Conservation (phyloP, 1,284 basidiomycete species). For the Apiotrichum veenhuisii region DNA sequence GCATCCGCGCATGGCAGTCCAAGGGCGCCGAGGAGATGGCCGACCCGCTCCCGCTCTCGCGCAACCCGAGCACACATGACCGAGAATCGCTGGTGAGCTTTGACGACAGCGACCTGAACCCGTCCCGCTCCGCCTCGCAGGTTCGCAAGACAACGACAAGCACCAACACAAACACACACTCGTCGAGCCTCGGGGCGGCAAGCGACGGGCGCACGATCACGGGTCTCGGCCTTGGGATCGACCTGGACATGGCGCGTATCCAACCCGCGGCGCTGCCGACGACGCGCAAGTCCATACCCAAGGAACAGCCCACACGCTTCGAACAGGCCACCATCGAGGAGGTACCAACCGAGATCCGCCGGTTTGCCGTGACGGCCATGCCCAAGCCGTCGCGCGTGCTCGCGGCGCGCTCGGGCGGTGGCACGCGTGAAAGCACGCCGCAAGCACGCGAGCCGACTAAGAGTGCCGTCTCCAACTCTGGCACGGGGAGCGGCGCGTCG, state of each 20-base stretch:
- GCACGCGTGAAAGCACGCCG: no score
- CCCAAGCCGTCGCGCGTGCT: background rate
- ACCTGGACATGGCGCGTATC: no score
- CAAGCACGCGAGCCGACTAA: no score
- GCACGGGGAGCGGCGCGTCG: background rate
- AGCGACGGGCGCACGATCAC: background rate
- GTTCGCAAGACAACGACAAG: slow-evolving; percentile 12
- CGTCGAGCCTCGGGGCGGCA: background rate
- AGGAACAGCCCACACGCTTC: background rate
- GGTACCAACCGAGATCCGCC: background rate
- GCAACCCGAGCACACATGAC: background rate
- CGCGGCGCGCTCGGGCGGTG: background rate
- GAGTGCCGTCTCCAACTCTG: background rate
- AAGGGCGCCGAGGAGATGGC: slow-evolving; percentile 8
- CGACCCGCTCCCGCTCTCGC: slow-evolving; percentile 1
- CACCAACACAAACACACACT: background rate
- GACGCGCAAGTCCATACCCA: background rate
- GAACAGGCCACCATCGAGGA: background rate
- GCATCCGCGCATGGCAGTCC: slow-evolving; percentile 39
- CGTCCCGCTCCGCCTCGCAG: slow-evolving; percentile 45
- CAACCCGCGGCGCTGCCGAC: background rate
- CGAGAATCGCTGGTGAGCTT: slow-evolving; percentile 32
- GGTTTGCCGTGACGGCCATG: background rate
- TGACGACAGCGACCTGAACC: slow-evolving; percentile 45
- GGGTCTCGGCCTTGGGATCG: background rate